These are phyloP conservation scores for Bimuria novae-zelandiae DNA, from an alignment of 2,329 filamentous ascomycete species.

Conservation along the genomic window DNA sequence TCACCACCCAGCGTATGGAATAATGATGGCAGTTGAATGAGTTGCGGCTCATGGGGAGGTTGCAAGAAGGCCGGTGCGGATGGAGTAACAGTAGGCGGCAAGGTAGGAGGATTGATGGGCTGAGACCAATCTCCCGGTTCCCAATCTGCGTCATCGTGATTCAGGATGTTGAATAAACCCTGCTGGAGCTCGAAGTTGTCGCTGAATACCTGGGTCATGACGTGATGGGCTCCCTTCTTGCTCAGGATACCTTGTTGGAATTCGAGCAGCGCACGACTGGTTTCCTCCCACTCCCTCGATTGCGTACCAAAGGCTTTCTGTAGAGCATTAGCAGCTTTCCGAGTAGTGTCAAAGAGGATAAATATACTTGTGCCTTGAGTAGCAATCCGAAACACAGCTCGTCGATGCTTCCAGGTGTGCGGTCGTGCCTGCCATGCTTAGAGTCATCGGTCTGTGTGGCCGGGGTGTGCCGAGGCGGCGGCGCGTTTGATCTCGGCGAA, in stretches of 20 bases:
- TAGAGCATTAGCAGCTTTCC: not conserved
- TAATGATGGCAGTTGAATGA: constrained; percentile 21
- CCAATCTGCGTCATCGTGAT: constrained; percentile 31
- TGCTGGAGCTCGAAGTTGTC: constrained; percentile 26
- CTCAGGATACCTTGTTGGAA: constrained; percentile 24
- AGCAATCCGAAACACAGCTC: constrained; percentile 20
- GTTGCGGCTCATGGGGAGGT: constrained; percentile 28
- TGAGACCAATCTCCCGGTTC: constrained; percentile 24
- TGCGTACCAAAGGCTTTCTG: constrained; percentile 32
- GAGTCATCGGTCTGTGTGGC: not conserved
- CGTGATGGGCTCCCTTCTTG: constrained; percentile 26
- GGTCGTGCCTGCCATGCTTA: constrained; percentile 5
- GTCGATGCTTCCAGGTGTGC: constrained; percentile 7
- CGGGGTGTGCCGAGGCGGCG: not conserved
- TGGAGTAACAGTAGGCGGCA: constrained; percentile 1
- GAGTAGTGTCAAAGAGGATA: not conserved
- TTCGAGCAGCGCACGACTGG: constrained; percentile 20
- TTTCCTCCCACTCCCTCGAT: constrained; percentile 22
- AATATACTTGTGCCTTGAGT: constrained; percentile 24
- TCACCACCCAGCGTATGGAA: constrained; percentile 18
- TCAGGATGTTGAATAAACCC: constrained; percentile 26
- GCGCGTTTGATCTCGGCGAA: constrained; percentile 2
- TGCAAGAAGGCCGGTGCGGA: constrained; percentile 29
- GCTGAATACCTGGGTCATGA: constrained; percentile 25
- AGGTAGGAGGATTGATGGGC: not conserved